Conservation (phyloP, 1,284 basidiomycete genomes). For the Gomphus bonarii region DNA sequence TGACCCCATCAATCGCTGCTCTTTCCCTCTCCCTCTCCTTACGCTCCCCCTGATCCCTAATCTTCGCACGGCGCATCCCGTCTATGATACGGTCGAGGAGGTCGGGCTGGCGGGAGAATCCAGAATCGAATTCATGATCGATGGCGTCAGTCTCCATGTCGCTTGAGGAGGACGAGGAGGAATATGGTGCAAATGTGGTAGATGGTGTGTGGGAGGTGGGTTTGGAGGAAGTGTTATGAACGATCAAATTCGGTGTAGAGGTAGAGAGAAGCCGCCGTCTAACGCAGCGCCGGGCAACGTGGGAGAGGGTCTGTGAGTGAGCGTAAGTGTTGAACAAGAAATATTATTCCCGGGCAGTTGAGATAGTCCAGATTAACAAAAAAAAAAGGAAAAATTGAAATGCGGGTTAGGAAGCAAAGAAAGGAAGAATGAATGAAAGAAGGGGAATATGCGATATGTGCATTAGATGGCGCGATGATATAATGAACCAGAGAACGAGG, state of each 20-base stretch:
- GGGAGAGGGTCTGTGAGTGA: not conserved
- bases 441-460: too few species aligned
- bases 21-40: not conserved
- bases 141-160: not conserved
- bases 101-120: constrained; percentile 1
- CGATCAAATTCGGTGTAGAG: not conserved
- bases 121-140: not conserved
- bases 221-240: not conserved
- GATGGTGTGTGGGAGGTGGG: not conserved
- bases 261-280: not conserved
- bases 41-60: not conserved
- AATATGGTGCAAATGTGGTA: not conserved
- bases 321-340: too few species aligned
- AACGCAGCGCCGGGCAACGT: not conserved
- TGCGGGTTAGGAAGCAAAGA: not conserved
- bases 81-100: constrained; percentile 12
- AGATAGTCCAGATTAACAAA: not conserved
- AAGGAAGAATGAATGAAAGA: not conserved
- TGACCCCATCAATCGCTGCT: not conserved
- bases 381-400: too few species aligned
- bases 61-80: constrained; percentile 15
- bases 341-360: too few species aligned
- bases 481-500: too few species aligned
- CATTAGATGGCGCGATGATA: too few species aligned
- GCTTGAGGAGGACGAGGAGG: not conserved